Percentiles rank a stretch among this genome's conserved stretches.
These are phyloP conservation scores for Hibiscus tridactylites DNA, from an alignment of 345 rosid genomes.

Conservation along the genomic window DNA sequence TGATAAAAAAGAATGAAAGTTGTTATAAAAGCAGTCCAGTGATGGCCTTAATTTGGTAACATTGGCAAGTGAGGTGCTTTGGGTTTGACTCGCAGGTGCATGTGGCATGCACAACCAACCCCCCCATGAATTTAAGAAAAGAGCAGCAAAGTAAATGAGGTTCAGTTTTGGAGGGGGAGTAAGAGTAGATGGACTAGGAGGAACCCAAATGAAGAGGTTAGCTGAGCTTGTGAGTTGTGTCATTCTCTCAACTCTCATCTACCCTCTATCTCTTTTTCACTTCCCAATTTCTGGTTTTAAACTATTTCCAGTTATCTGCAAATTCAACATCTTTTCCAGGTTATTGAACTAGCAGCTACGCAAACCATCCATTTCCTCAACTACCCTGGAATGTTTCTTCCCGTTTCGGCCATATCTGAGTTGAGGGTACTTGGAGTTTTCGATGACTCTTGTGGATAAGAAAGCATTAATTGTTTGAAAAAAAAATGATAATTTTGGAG, in stretches of 20 bases:
- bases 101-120: slow-evolving; percentile 17
- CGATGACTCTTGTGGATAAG: too few species aligned
- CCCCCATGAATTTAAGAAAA: background rate
- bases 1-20: background rate
- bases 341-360: background rate
- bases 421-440: too few species aligned
- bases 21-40: background rate
- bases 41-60: background rate
- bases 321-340: background rate
- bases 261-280: background rate
- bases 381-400: too few species aligned
- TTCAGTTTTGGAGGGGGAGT: background rate
- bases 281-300: background rate
- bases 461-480: too few species aligned
- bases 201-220: slow-evolving; percentile 15
- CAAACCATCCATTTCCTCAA: background rate
- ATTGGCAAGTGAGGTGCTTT: background rate
- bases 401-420: too few species aligned
- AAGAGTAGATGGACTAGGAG: slow-evolving; percentile 1
- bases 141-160: too few species aligned
- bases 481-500: too few species aligned
- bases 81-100: slow-evolving; percentile 25
- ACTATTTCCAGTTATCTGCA: background rate
- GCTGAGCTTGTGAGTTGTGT: slow-evolving; percentile 21
- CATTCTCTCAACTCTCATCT: slow-evolving; percentile 14